These are phyloP conservation scores for Diospyros lotus DNA, from an alignment of 148 eudicot genomes.

Conservation along the genomic window DNA sequence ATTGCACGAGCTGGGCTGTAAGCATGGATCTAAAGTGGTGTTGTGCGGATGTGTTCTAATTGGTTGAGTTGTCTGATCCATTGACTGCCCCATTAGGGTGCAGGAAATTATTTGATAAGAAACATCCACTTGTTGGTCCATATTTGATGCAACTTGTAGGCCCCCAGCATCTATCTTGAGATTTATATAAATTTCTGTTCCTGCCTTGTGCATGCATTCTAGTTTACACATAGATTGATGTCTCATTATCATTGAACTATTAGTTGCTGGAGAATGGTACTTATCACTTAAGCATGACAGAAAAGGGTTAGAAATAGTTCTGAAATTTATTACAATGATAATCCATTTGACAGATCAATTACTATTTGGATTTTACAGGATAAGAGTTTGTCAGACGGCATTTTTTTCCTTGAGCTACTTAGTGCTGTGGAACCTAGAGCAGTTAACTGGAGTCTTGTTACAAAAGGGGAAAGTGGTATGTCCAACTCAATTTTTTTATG, in stretches of 20 bases:
- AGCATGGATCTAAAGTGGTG: background rate
- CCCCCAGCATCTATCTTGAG: background rate
- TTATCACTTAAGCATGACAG: background rate
- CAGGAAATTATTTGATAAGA: too few relatives aligned
- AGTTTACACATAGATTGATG: background rate
- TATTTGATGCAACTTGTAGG: background rate
- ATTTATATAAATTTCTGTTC: background rate
- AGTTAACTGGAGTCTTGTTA: slow-evolving; percentile 98
- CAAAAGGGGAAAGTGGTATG: slow-evolving; percentile 86
- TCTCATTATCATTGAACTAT: background rate
- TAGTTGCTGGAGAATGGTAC: background rate
- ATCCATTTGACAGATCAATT: background rate
- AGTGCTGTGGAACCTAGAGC: slow-evolving; percentile 91
- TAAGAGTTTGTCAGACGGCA: slow-evolving; percentile 78
- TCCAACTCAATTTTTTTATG: background rate
- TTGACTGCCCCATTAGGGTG: too few relatives aligned
- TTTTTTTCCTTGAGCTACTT: slow-evolving; percentile 90
- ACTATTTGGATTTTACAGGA: slow-evolving; percentile 46
- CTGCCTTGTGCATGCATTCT: background rate
- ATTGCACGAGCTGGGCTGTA: background rate
- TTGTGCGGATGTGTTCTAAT: background rate
- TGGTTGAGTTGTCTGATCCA: background rate
- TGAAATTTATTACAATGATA: background rate
- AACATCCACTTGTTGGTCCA: background rate
- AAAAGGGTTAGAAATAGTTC: background rate